Evolutionary conservation across 306 rosid species (phyloP), one percentile per base, ranked within the genome.

Genomic region (Vigna reflexopilosa): DNA sequence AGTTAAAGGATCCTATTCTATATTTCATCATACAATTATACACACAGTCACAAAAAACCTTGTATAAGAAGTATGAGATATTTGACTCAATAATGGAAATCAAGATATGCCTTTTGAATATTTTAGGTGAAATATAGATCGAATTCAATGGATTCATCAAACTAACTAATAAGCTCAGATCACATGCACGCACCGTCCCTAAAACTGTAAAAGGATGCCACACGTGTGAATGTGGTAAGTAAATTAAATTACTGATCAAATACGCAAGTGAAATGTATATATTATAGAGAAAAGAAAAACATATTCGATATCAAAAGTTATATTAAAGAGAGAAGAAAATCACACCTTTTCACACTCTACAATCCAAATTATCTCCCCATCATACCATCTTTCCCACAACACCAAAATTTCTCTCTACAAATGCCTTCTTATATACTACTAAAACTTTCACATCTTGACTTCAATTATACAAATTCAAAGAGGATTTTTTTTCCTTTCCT

Each of bases 371-470:
- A 69, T 38, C 83, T 44, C 75, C 86, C 85, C 77, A 47, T 71
- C 36, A 70, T 26, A 2, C 6, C 50, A 70, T 59, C 38, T 70
- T 79, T 82, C 22, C 51, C 48, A 20, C 17, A 59, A 83, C 81
- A 67, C 12, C 24, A 30, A 58, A 62, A 42, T 34, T 72, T 56
- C 66, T 75, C 83, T 59, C 0, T 8, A 40, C 11, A 9, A 40
- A 42, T 42, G 47, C 1, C 78, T 68, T 78, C 81, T 67, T 78
- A 72, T 75, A 72, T 74, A 66, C 72, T 74, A 47, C 80, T 68
- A 6, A 49, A 77, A 49, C 77, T 55, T 24, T 80, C 75, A 77
- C 81, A 89, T 89, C 83, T 74, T 62, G 77, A 80, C 78, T 68
- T 62, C 38, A 24, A 57, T 34, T 26, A 26, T 26, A 26, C 2